Evolutionary conservation across 2,329 filamentous ascomycete species (phyloP).

Genomic region (Epichloe bromicola): DNA sequence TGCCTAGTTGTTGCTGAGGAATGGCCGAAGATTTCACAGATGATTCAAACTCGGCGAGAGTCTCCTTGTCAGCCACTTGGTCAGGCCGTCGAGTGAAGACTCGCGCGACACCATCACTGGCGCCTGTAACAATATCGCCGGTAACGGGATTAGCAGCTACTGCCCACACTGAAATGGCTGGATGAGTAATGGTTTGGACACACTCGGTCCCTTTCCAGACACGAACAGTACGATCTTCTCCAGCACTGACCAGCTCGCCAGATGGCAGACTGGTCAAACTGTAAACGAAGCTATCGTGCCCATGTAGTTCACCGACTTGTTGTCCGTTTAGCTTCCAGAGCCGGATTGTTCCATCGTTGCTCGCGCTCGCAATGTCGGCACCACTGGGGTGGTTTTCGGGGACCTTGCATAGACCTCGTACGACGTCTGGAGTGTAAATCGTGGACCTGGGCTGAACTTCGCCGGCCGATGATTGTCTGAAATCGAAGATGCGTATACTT

Average conservation of each 20-base stretch:
- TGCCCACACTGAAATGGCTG: conserved; percentile 90
- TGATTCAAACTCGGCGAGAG: conserved; percentile 64
- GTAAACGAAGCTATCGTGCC: conserved; percentile 94
- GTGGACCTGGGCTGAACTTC: conserved; percentile 38
- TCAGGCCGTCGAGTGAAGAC: conserved; percentile 66
- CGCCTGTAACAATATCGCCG: conserved; percentile 86
- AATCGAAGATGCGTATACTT: conserved; percentile 70
- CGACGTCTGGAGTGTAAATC: conserved; percentile 62
- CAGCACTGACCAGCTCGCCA: conserved; percentile 80
- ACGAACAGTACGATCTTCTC: conserved; percentile 86
- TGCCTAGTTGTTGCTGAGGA: conserved; percentile 70
- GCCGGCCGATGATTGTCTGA: conserved; percentile 45
- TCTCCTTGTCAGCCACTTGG: conserved; percentile 55
- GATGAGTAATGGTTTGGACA: conserved; percentile 90
- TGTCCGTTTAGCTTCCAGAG: conserved; percentile 75
- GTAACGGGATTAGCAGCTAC: conserved; percentile 72
- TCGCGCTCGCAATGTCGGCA: conserved; percentile 87
- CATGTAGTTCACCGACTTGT: conserved; percentile 63
- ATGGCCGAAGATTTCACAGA: conserved; percentile 74
- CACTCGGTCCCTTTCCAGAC: conserved; percentile 78
- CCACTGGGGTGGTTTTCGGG: conserved; percentile 62
- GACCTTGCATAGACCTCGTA: conserved; percentile 79
- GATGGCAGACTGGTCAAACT: conserved; percentile 63
- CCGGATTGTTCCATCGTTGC: conserved; percentile 81
- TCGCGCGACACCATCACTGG: conserved; percentile 76